Evolutionary conservation across 2,329 filamentous ascomycete genomes (phyloP), one percentile per base, ranked within the genome.

Genomic region (Talaromyces sp.): DNA sequence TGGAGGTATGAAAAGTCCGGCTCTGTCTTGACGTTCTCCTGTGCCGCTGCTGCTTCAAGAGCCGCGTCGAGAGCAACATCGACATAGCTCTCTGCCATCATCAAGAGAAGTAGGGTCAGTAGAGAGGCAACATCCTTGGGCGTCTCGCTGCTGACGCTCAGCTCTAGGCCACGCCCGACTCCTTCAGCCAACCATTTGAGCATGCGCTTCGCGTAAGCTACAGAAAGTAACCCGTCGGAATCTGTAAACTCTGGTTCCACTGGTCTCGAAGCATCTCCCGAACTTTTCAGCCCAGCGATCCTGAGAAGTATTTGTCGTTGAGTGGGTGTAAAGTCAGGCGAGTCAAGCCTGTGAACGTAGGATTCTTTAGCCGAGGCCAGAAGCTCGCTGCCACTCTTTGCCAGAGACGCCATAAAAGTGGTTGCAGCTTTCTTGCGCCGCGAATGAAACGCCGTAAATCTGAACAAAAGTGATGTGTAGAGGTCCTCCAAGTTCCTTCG

Each of bases 111-210:
- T 27, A 98, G 84, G 71, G 89, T 90, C 36, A 97, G 83, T 27
- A 98, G 83, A 63, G 91, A 87, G 53, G 89, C 90, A 60, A 98
- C 91, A 74, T 99, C 95, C 74, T 96, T 98, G 17, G 95, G 92
- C 4, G 92, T 97, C 68, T 99, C 95, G 61, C 84, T 89, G 57
- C 88, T 88, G 27, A 91, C 89, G 27, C 91, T 92, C n/a, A 99
- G 82, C 74, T 99, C 95, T 10, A 99, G 82, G 0, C 92, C 92
- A 65, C 95, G 84, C 44, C 95, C 90, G 27, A 99, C 93, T 64
- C 91, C 92, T 79, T 99, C 95, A 2, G 95, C 95, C 47, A 99
- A 81, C 95, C 95, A 99, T 72, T 91, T 96, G 63, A 99, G 84
- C 93, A 99, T 99, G 61, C 95, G 86, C 78, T 98, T 98, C n/a